Evolutionary conservation across 345 rosid genomes (phyloP).

Genomic region (Ceriops zippeliana): DNA sequence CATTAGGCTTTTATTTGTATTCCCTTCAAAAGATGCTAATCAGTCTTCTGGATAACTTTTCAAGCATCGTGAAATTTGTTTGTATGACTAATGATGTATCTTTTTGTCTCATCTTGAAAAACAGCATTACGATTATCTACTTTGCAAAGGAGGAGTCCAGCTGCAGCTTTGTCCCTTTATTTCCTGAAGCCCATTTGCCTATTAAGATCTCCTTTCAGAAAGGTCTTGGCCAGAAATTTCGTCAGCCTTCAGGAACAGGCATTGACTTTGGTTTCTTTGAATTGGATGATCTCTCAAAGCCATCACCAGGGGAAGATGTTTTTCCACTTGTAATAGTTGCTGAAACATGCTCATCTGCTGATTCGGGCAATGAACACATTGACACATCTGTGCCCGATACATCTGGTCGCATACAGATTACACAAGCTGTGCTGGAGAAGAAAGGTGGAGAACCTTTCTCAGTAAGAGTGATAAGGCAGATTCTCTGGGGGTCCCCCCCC

Average conservation of each 20-base stretch:
- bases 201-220: conserved; percentile 59
- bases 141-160: conserved; percentile 74
- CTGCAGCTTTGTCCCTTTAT: conserved; percentile 61
- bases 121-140: conserved; percentile 71
- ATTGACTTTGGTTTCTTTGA: conserved; percentile 78
- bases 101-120: not conserved
- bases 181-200: conserved; percentile 62
- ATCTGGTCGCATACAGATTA: conserved; percentile 62
- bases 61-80: not conserved
- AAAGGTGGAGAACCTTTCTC: conserved; percentile 43
- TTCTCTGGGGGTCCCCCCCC: too few relatives aligned
- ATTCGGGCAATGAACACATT: conserved; percentile 20
- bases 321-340: conserved; percentile 86
- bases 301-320: conserved; percentile 61
- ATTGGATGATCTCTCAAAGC: conserved; percentile 68
- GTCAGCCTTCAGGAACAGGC: conserved; percentile 80
- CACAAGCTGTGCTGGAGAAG: conserved; percentile 70
- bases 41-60: too few relatives aligned
- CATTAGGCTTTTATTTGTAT: too few relatives aligned
- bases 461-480: conserved; percentile 71
- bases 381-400: conserved; percentile 32
- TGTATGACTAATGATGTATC: conserved; percentile 17
- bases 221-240: conserved; percentile 69
- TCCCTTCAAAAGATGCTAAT: too few relatives aligned
- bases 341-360: conserved; percentile 41